Percentiles rank a stretch among this genome's conserved stretches.
phyloP scores from a whole-genome alignment of 805 yeast genomes.

The Maudiozyma barnettii region DNA sequence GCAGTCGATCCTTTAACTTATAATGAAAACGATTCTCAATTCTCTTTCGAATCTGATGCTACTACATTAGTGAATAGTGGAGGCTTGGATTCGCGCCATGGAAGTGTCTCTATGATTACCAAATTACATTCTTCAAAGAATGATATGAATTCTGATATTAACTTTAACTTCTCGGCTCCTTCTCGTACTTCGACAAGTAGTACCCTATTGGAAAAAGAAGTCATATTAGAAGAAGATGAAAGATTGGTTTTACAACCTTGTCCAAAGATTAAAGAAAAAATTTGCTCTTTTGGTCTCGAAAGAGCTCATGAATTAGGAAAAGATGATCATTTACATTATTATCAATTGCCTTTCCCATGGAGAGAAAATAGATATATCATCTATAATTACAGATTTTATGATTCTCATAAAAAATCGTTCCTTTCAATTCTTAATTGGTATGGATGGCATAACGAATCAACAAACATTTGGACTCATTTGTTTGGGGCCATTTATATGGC shows the following conservation, averaged over 20 bases:
- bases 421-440: slow-evolving; percentile 43
- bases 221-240: neutral
- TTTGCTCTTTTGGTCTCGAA: slow-evolving; percentile 39
- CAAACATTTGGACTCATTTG: slow-evolving; percentile 90
- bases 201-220: neutral
- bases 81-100: neutral
- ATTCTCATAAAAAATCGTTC: slow-evolving; percentile 50
- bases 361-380: slow-evolving; percentile 81
- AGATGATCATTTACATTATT: slow-evolving; percentile 54
- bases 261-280: slow-evolving; percentile 8
- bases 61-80: slow-evolving; percentile 11
- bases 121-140: neutral
- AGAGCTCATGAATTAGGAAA: slow-evolving; percentile 37
- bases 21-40: slow-evolving; percentile 7
- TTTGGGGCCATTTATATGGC: slow-evolving; percentile 53
- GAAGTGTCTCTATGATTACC: neutral
- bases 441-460: slow-evolving; percentile 71
- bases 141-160: neutral
- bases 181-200: slow-evolving; percentile 3
- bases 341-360: slow-evolving; percentile 88
- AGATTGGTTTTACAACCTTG: neutral
- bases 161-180: neutral
- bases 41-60: slow-evolving; percentile 14
- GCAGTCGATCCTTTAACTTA: neutral
- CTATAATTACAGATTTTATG: slow-evolving; percentile 76